A percentile compares a stretch with the other conserved stretches of the same genome.
phyloP scores from a whole-genome alignment of 2,329 filamentous ascomycete genomes.

The Lachnellula hyalina region DNA sequence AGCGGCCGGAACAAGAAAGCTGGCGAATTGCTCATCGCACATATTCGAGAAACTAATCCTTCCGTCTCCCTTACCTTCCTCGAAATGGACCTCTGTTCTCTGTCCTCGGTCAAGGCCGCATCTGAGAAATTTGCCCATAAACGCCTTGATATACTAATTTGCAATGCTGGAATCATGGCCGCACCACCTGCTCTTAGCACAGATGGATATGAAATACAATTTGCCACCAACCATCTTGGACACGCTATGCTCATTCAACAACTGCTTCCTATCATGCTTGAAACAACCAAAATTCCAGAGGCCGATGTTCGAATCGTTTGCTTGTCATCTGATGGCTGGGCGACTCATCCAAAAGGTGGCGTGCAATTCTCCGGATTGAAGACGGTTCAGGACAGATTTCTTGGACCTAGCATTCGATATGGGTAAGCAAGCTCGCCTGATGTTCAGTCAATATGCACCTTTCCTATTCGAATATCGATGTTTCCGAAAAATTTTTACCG shows the following conservation, averaged over 20 bases:
- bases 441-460: neutral
- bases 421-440: neutral
- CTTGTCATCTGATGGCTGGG: constrained; percentile 11
- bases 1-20: constrained; percentile 34
- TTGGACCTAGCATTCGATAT: constrained; percentile 7
- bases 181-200: constrained; percentile 33
- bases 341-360: constrained; percentile 3
- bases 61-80: constrained; percentile 32
- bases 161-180: constrained; percentile 42
- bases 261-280: constrained; percentile 31
- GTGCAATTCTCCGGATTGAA: constrained; percentile 8
- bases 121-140: constrained; percentile 32
- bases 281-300: constrained; percentile 15
- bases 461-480: neutral
- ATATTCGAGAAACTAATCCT: constrained; percentile 29
- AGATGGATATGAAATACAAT: constrained; percentile 44
- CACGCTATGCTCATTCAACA: constrained; percentile 39
- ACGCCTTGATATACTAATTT: constrained; percentile 41
- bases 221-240: constrained; percentile 44
- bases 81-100: constrained; percentile 40
- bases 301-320: constrained; percentile 21
- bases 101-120: constrained; percentile 39
- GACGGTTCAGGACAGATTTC: constrained; percentile 6
- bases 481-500: neutral
- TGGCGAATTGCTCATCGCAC: constrained; percentile 33